Evolutionary conservation across 2,329 filamentous ascomycete genomes (phyloP).

Genomic region (Polychaeton citri): DNA sequence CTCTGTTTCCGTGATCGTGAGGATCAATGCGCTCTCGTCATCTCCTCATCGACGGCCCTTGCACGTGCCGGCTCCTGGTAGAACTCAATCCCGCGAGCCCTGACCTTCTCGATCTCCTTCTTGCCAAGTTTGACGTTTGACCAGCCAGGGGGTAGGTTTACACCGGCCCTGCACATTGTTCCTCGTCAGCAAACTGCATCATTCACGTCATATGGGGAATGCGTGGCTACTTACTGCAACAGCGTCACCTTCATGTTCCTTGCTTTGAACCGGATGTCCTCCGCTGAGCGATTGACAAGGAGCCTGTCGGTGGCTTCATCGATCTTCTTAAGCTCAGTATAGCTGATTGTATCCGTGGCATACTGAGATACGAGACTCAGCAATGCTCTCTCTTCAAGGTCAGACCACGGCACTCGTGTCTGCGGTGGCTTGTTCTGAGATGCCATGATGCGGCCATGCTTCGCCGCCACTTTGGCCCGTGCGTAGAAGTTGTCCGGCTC

Average conservation of each 20-base stretch:
- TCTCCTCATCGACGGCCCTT: background rate
- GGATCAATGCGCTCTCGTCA: too few species aligned
- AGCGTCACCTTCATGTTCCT: conserved; percentile 38
- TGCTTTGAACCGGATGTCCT: conserved; percentile 33
- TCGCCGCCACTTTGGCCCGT: conserved; percentile 11
- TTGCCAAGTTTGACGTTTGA: conserved; percentile 28
- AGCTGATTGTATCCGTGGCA: conserved; percentile 28
- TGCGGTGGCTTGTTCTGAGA: conserved; percentile 6
- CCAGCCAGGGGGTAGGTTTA: conserved; percentile 30
- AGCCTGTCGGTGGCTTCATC: conserved; percentile 15
- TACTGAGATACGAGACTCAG: conserved; percentile 34
- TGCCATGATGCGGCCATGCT: conserved; percentile 9
- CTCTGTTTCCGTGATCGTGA: too few species aligned
- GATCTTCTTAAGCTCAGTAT: conserved; percentile 31
- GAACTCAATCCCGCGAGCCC: conserved; percentile 14
- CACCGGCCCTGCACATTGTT: conserved; percentile 15
- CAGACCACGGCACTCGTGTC: conserved; percentile 21
- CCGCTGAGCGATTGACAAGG: conserved; percentile 32
- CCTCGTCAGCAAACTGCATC: too few species aligned
- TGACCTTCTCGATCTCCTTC: conserved; percentile 25
- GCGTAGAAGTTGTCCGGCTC: conserved; percentile 6
- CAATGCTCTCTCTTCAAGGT: conserved; percentile 28
- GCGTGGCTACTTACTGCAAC: conserved; percentile 27
- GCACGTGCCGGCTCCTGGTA: conserved; percentile 6
- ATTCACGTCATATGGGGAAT: too few species aligned